Conservation (phyloP, 2,329 filamentous ascomycete genomes). For the Thermoascus crustaceus region DNA sequence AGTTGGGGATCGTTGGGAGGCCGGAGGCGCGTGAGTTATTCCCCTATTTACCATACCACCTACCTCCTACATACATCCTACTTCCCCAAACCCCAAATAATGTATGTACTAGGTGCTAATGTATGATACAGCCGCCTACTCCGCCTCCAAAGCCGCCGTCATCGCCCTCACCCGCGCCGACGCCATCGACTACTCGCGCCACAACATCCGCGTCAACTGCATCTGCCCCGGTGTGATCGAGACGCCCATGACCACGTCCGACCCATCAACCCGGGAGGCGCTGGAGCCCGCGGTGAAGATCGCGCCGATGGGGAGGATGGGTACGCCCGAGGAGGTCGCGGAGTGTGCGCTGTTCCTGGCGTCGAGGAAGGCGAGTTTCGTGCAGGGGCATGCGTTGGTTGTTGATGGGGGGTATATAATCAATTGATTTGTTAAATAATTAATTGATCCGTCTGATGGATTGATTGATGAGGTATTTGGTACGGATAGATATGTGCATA, state of each 20-base stretch:
- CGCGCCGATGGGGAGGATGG: slow-evolving; percentile 47
- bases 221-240: slow-evolving; percentile 38
- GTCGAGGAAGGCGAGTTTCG: slow-evolving; percentile 42
- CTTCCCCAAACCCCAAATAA: not conserved
- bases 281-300: slow-evolving; percentile 38
- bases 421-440: too few relatives aligned
- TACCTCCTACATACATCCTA: not conserved
- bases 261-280: slow-evolving; percentile 31
- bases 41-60: not conserved
- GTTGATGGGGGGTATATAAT: slow-evolving; percentile 49
- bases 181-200: slow-evolving; percentile 47
- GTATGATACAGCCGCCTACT: slow-evolving; percentile 42
- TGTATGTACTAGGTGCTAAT: slow-evolving; percentile 2
- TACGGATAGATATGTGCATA: too few relatives aligned
- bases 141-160: slow-evolving; percentile 51
- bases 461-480: too few relatives aligned
- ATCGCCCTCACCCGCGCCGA: slow-evolving; percentile 51
- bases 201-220: slow-evolving; percentile 27
- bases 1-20: slow-evolving; percentile 44
- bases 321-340: slow-evolving; percentile 42
- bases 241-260: slow-evolving; percentile 40
- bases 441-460: too few relatives aligned
- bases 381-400: slow-evolving; percentile 45
- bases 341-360: slow-evolving; percentile 45
- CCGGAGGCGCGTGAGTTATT: slow-evolving; percentile 36